Conservation (phyloP, 2,329 filamentous ascomycete genomes). For the Penicillium sp. region DNA sequence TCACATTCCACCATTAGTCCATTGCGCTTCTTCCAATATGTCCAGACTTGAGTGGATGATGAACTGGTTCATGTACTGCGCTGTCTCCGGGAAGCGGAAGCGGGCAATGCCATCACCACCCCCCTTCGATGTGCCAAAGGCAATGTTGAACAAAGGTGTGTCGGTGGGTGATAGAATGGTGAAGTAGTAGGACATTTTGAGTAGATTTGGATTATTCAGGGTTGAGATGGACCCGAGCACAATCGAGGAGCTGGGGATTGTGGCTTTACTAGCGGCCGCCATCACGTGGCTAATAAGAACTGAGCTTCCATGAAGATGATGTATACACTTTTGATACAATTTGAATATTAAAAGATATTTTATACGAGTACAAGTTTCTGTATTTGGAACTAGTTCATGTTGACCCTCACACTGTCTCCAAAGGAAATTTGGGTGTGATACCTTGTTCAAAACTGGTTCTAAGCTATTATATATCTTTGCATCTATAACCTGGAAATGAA, state of each 20-base stretch:
- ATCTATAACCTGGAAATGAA: background rate
- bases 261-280: conserved; percentile 5
- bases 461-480: background rate
- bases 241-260: conserved; percentile 5
- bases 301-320: background rate
- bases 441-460: background rate
- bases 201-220: conserved; percentile 3
- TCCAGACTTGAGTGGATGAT: conserved; percentile 92
- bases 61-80: conserved; percentile 94
- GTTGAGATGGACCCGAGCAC: background rate
- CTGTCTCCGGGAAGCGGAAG: conserved; percentile 85
- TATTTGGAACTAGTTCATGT: background rate
- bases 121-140: conserved; percentile 94
- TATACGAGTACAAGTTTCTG: accelerated
- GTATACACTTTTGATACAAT: background rate
- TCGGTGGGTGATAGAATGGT: conserved; percentile 93
- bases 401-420: background rate
- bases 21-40: conserved; percentile 94
- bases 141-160: conserved; percentile 93
- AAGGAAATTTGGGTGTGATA: background rate
- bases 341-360: background rate
- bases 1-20: conserved; percentile 81
- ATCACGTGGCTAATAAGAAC: conserved; percentile 21
- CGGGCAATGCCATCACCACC: conserved; percentile 89
- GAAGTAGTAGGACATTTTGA: conserved; percentile 94